Percentiles rank a stretch among this genome's conserved stretches.
Conservation (phyloP, 2,329 filamentous ascomycete species). For the Beauveria australis region DNA sequence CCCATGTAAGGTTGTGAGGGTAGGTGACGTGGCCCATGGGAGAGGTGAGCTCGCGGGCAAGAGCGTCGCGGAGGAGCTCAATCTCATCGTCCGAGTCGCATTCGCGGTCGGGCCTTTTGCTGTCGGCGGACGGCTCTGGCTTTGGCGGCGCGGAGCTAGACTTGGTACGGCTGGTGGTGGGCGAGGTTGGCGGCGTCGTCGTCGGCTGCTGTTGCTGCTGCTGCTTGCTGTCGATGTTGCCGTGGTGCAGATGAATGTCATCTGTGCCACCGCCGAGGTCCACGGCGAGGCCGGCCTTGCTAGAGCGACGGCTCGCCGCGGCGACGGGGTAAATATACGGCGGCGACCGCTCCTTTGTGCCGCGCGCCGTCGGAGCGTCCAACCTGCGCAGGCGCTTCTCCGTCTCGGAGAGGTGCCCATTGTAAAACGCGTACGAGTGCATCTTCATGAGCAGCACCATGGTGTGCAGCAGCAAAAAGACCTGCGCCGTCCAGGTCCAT, state of each 20-base stretch:
- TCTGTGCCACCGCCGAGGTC: conserved; percentile 7
- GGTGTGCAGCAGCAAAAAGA: conserved; percentile 86
- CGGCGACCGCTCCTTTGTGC: conserved; percentile 53
- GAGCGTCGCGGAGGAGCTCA: conserved; percentile 67
- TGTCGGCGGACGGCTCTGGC: conserved; percentile 11
- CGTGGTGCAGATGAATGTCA: conserved; percentile 3
- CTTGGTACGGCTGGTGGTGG: not conserved
- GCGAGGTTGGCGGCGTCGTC: not conserved
- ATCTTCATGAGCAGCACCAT: conserved; percentile 97
- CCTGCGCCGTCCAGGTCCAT: conserved; percentile 97
- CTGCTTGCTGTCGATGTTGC: not conserved
- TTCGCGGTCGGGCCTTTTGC: conserved; percentile 14
- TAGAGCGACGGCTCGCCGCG: conserved; percentile 35
- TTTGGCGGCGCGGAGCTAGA: conserved; percentile 11
- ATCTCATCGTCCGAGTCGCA: conserved; percentile 42
- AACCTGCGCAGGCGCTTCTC: conserved; percentile 71
- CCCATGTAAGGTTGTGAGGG: conserved; percentile 74
- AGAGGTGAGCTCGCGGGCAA: conserved; percentile 85
- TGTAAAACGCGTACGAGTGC: conserved; percentile 98
- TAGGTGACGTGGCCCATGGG: conserved; percentile 86
- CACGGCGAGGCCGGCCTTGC: conserved; percentile 29
- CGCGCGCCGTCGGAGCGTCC: conserved; percentile 58
- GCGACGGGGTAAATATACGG: conserved; percentile 68
- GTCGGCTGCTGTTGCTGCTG: not conserved
- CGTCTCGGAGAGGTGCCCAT: conserved; percentile 85